A percentile compares a stretch with the other conserved stretches of the same genome.
These are phyloP conservation scores for Trichomonascaceae sp. DNA, from an alignment of 1,139 yeast species.

Conservation along the genomic window DNA sequence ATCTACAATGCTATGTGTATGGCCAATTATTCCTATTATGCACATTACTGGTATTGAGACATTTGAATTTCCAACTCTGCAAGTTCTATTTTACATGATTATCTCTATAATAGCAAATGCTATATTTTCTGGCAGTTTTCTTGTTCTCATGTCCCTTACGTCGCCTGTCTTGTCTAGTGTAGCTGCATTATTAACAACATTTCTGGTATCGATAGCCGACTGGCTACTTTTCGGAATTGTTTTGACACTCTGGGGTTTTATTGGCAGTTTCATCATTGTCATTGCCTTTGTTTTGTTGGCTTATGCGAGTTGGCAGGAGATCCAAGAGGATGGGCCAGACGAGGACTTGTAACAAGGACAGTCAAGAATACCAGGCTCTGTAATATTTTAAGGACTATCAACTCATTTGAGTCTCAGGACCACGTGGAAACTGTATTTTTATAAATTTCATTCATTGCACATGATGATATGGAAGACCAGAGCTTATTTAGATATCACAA, in stretches of 20 bases:
- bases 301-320: constrained; percentile 65
- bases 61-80: constrained; percentile 49
- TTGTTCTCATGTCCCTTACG: constrained; percentile 76
- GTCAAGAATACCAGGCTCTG: constrained; percentile 1
- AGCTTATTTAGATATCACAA: not conserved
- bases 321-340: constrained; percentile 52
- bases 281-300: constrained; percentile 66
- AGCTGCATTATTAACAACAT: constrained; percentile 70
- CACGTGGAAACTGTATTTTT: not conserved
- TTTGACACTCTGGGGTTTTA: constrained; percentile 31
- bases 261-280: constrained; percentile 40
- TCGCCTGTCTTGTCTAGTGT: constrained; percentile 84
- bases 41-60: constrained; percentile 53
- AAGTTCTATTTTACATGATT: constrained; percentile 38
- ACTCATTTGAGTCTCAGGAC: too few relatives aligned
- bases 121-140: constrained; percentile 63
- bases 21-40: constrained; percentile 45
- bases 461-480: too few relatives aligned
- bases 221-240: constrained; percentile 61
- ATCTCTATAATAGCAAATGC: constrained; percentile 55
- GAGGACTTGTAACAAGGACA: constrained; percentile 25
- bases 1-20: constrained; percentile 47
- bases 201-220: constrained; percentile 74
- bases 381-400: too few relatives aligned
- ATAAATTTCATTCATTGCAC: not conserved